Evolutionary conservation across 2,329 filamentous ascomycete genomes (phyloP).

Genomic region (Calonectria montana): DNA sequence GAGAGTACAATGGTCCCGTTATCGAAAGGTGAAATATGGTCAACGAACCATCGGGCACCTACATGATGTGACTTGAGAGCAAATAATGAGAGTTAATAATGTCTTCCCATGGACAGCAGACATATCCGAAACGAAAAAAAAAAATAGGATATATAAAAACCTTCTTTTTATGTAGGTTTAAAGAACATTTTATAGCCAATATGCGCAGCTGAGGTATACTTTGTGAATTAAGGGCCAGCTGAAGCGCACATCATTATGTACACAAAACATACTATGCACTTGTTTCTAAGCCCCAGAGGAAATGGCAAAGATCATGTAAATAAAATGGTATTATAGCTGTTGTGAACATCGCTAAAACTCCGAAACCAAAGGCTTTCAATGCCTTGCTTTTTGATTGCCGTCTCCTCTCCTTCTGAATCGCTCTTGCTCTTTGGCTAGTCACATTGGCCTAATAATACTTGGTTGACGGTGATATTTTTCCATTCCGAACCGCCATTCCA

Average conservation of each 20-base stretch:
- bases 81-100: not conserved
- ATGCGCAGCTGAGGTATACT: not conserved
- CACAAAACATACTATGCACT: not conserved
- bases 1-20: constrained; percentile 59
- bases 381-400: too few species aligned
- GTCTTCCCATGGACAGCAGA: not conserved
- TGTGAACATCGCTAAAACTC: too few species aligned
- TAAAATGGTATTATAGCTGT: too few species aligned
- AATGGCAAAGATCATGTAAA: not conserved
- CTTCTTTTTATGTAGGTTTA: not conserved
- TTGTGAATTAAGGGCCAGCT: too few species aligned
- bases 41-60: too few species aligned
- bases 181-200: not conserved
- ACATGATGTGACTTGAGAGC: not conserved
- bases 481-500: too few species aligned
- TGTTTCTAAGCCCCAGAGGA: not conserved
- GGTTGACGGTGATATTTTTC: too few species aligned
- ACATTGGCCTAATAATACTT: too few species aligned
- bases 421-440: too few species aligned
- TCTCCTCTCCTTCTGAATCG: too few species aligned
- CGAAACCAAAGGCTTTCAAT: too few species aligned
- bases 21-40: constrained; percentile 38
- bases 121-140: not conserved
- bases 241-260: too few species aligned
- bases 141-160: not conserved